Evolutionary conservation across 108 stramenopile species (phyloP).

Genomic region (Epipyxis sp.): DNA sequence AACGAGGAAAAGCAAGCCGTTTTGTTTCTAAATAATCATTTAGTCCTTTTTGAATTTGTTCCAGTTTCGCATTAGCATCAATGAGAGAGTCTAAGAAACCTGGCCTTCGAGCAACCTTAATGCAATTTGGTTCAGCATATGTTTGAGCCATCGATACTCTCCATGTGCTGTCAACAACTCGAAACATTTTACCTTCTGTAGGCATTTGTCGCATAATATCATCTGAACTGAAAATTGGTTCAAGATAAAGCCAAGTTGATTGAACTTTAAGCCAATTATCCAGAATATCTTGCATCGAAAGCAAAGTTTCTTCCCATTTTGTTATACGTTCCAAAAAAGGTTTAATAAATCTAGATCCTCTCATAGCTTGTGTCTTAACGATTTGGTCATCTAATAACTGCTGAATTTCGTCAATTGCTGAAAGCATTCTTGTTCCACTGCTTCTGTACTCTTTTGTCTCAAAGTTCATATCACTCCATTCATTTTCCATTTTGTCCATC

Average conservation of each 20-base stretch:
- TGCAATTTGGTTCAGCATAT: slow-evolving; percentile 50
- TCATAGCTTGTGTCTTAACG: slow-evolving; percentile 68
- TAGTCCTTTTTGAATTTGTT: slow-evolving; percentile 59
- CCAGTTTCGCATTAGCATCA: slow-evolving; percentile 62
- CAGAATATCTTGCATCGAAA: slow-evolving; percentile 55
- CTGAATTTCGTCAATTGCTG: slow-evolving; percentile 61
- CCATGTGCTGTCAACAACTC: slow-evolving; percentile 60
- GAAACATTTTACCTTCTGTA: slow-evolving; percentile 53
- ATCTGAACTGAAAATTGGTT: slow-evolving; percentile 66
- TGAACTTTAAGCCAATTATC: slow-evolving; percentile 71
- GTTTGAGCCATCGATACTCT: slow-evolving; percentile 56
- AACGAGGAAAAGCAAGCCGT: slow-evolving; percentile 61
- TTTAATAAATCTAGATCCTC: slow-evolving; percentile 61
- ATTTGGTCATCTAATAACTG: slow-evolving; percentile 68
- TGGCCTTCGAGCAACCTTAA: slow-evolving; percentile 48
- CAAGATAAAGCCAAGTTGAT: slow-evolving; percentile 58
- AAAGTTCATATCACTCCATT: slow-evolving; percentile 54
- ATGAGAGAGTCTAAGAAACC: slow-evolving; percentile 52
- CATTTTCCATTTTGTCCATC: slow-evolving; percentile 63
- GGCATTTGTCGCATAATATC: slow-evolving; percentile 74
- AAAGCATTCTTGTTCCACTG: slow-evolving; percentile 60
- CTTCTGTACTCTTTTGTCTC: slow-evolving; percentile 59
- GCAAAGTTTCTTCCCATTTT: slow-evolving; percentile 60
- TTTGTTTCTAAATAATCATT: slow-evolving; percentile 66
- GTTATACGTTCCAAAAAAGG: slow-evolving; percentile 58